Evolutionary conservation across 2,329 filamentous ascomycete genomes (phyloP).

Genomic region (Colletotrichum caudatum): DNA sequence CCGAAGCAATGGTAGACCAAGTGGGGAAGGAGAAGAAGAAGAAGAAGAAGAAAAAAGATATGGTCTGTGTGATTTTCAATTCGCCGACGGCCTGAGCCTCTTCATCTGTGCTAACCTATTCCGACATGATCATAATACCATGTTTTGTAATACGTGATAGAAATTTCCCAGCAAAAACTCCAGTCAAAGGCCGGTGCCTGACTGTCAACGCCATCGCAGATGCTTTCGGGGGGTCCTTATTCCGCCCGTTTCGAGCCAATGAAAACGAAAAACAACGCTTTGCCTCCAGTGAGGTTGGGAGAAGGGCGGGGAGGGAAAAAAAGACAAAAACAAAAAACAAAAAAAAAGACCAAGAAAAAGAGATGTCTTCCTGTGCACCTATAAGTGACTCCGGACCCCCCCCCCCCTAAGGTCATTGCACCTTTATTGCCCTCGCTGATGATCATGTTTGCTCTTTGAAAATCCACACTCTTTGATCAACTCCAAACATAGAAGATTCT

Average conservation of each 20-base stretch:
- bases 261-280: neutral
- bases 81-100: constrained; percentile 6
- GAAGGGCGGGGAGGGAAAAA: too few relatives aligned
- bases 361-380: constrained; percentile 30
- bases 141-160: constrained; percentile 3
- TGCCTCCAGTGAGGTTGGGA: constrained; percentile 18
- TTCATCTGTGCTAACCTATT: constrained; percentile 9
- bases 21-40: neutral
- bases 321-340: too few relatives aligned
- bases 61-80: neutral
- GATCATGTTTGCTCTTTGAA: neutral
- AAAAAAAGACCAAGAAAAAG: neutral
- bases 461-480: neutral
- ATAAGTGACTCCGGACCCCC: constrained; percentile 31
- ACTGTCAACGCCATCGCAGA: constrained; percentile 20
- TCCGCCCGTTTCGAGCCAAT: neutral
- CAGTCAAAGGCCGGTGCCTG: constrained; percentile 15
- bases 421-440: neutral
- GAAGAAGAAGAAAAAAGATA: too few relatives aligned
- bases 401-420: too few relatives aligned
- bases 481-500: neutral
- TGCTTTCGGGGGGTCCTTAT: neutral
- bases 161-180: constrained; percentile 8
- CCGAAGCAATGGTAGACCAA: neutral
- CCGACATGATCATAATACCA: constrained; percentile 15